Evolutionary conservation across 164 flowering plant species (phyloP).

Genomic region (Aristolochia californica): DNA sequence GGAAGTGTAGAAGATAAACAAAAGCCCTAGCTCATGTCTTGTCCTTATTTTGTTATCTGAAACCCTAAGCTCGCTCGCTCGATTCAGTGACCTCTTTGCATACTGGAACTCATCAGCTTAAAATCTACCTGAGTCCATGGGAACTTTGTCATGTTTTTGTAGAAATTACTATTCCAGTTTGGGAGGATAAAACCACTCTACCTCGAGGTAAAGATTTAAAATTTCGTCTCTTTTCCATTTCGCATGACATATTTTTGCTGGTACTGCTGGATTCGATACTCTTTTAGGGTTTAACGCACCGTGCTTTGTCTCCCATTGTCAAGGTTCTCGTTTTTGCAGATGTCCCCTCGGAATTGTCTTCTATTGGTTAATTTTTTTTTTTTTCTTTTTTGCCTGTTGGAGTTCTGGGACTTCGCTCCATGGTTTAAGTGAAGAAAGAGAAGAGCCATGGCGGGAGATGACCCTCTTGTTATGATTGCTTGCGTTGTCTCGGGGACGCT

Average conservation of each 20-base stretch:
- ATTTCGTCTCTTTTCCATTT: neutral
- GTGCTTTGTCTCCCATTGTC: neutral
- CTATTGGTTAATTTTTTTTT: slow-evolving; percentile 10
- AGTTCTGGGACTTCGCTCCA: neutral
- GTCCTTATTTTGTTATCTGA: neutral
- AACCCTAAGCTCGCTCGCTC: slow-evolving; percentile 7
- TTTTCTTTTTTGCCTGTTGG: neutral
- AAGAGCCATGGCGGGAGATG: slow-evolving; percentile 56
- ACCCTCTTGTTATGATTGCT: slow-evolving; percentile 44
- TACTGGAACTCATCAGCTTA: slow-evolving; percentile 4
- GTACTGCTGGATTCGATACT: neutral
- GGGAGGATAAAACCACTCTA: slow-evolving; percentile 2
- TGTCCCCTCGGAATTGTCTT: slow-evolving; percentile 2
- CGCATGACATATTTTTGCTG: neutral
- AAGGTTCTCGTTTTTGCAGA: slow-evolving; percentile 4
- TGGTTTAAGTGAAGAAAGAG: slow-evolving; percentile 2
- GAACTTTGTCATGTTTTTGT: neutral
- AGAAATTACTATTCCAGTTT: neutral
- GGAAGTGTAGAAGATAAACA: slow-evolving; percentile 1
- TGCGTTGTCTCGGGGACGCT: slow-evolving; percentile 70
- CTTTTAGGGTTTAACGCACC: neutral
- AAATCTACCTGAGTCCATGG: slow-evolving; percentile 7
- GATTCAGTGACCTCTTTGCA: slow-evolving; percentile 5
- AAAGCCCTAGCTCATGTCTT: slow-evolving; percentile 7
- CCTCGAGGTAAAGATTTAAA: slow-evolving; percentile 6